Base-by-base conservation (phyloP, 2,329 filamentous ascomycete genomes). In the Claviceps lovelessii region DNA sequence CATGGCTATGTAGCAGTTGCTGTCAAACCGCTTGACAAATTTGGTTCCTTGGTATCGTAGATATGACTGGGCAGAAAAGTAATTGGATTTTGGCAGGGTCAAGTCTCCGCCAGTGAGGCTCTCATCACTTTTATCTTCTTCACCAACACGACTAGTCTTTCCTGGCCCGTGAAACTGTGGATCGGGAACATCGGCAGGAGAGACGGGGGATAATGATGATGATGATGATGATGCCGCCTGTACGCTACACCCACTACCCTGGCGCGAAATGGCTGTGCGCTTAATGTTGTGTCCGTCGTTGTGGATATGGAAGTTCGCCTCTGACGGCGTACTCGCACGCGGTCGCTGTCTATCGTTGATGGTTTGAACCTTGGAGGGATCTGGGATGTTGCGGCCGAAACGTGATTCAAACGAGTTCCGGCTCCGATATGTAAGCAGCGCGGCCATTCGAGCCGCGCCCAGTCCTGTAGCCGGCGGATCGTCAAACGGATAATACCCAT, bases 1-100 rank as follows among this genome's bases (percentile, higher is more conserved):
- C 70, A 98, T 96, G 61, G 93, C 90, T 62, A 98, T 97, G 73
- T 98, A 98, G 73, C 93, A 98, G 69, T 98, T 98, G 64, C 90
- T 88, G 70, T 98, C 93, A 68, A 97, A 98, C 10, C 93, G 86
- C 69, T 88, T 90, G 63, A 97, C 93, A 63, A 98, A 98, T 70
- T 98, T 98, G 63, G 85, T 81, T 55, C 90, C 91, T 71, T 98
- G 93, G 70, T 98, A 98, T 23, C 93, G 86, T 47, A 98, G 80
- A 70, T 98, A 98, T 0, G 90, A 96, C 68, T 98, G 93, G 0
- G 93, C 93, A 0, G 93, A 97, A 71, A 97, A 98, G 71, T 96
- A 96, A n/a, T 88, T 93, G 8, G 84, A 83, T 0, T 81, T 79
- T 7, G 78, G 70, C 55, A 76, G 58, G 58, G 64, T 68, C 54